These are phyloP conservation scores for Rossbeevera mucosa DNA, from an alignment of 768 basidiomycete genomes.

Conservation along the genomic window DNA sequence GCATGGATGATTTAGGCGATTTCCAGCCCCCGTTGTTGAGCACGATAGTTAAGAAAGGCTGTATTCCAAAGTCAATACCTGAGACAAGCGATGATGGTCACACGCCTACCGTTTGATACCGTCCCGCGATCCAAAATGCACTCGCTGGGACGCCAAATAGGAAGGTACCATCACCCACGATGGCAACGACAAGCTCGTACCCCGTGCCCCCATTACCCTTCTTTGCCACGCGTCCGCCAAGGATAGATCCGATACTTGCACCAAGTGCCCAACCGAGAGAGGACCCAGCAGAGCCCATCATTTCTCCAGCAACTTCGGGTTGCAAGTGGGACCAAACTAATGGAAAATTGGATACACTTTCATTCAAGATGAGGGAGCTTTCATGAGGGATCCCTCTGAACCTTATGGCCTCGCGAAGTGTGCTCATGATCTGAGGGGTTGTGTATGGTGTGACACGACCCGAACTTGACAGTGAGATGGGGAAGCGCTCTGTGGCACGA, in stretches of 20 bases:
- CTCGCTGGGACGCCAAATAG: constrained; percentile 63
- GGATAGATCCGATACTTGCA: constrained; percentile 53
- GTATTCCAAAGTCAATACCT: not conserved
- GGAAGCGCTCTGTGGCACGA: constrained; percentile 31
- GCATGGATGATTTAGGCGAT: constrained; percentile 60
- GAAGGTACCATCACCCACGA: constrained; percentile 70
- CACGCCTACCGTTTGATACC: constrained; percentile 55
- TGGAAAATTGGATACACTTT: constrained; percentile 56
- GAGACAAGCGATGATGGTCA: too few relatives aligned
- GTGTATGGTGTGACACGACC: constrained; percentile 23
- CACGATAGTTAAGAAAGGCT: constrained; percentile 70
- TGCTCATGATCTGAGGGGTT: constrained; percentile 46
- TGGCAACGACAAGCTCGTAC: constrained; percentile 51
- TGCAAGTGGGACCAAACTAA: constrained; percentile 55
- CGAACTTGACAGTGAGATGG: constrained; percentile 16
- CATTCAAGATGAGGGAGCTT: constrained; percentile 52
- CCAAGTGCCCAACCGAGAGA: constrained; percentile 68
- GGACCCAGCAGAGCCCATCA: constrained; percentile 57
- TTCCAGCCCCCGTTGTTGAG: constrained; percentile 73
- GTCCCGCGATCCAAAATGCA: constrained; percentile 69
- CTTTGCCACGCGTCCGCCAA: constrained; percentile 37
- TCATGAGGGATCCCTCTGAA: constrained; percentile 33
- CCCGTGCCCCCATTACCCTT: constrained; percentile 20
- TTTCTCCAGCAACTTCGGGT: constrained; percentile 45
- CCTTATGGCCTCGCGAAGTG: constrained; percentile 42